Base-by-base conservation (phyloP, 345 rosid genomes). In the Aegle marmelos region DNA sequence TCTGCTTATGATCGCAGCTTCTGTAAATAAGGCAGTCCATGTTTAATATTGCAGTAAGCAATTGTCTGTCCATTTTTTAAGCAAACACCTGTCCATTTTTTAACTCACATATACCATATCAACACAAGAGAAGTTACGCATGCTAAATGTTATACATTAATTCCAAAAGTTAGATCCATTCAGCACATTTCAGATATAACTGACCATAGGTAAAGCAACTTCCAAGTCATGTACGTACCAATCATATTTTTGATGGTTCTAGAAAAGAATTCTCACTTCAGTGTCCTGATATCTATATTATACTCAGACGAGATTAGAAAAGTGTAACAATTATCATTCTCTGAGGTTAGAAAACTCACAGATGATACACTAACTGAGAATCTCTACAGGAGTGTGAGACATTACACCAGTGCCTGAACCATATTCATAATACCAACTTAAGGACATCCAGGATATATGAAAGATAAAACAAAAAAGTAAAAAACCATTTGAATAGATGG, bases 321-420 rank as follows among this genome's bases (percentile, higher is more conserved):
- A 78, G 70, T n/a, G 34, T 48, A 76, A 62, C 60, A 54, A 68
- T 54, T 75, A 76, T 74, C 79, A 81, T 83, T 78, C 87, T 85
- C 85, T 50, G 27, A 81, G 86, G 79, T 78, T 8, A 85, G 89
- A 73, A 88, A 83, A 88, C 90, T 88, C 93, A 85, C 88, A 85
- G 88, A 87, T 81, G 68, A 77, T 63, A 80, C 54, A 85, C 81
- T 83, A 85, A 85, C 88, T 79, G 86, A 81, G 88, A 83, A 81
- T 83, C 86, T 70, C 81, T 81, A 84, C 68, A 85, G 88, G 89
- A 85, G 87, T 85, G 81, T 81, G 86, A 79, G 83, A 88, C 86
- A 88, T 81, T 84, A 88, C 81, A 86, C 83, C 89, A 83, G 87
- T 89, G 85, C 89, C 91, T 83, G 91, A 90, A 83, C 86, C 85